These are phyloP conservation scores for Ailanthus altissimus DNA, from an alignment of 345 rosid species.

Conservation along the genomic window DNA sequence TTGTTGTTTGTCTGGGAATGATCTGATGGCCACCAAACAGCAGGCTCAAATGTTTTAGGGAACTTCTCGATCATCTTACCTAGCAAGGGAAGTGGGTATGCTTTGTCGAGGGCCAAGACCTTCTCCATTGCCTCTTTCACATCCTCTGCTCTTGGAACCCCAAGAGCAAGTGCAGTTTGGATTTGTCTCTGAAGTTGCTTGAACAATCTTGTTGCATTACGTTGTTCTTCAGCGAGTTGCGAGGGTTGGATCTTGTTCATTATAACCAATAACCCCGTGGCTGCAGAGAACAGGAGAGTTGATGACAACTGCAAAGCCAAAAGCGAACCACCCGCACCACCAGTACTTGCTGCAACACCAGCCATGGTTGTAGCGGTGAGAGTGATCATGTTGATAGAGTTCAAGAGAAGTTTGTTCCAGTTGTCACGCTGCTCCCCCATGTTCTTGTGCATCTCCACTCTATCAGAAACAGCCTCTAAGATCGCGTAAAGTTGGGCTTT, in stretches of 20 bases:
- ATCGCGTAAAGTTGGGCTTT: constrained; percentile 46
- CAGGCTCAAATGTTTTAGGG: constrained; percentile 27
- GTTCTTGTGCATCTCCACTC: constrained; percentile 76
- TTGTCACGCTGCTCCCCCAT: constrained; percentile 60
- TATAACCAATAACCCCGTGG: constrained; percentile 44
- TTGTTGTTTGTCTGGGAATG: not conserved
- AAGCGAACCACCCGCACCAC: constrained; percentile 27
- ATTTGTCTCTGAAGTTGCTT: constrained; percentile 38
- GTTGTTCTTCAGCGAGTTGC: constrained; percentile 57
- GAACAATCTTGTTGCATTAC: constrained; percentile 46
- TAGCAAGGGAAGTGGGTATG: constrained; percentile 34
- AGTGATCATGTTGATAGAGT: constrained; percentile 68
- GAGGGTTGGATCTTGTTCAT: constrained; percentile 42
- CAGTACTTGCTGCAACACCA: constrained; percentile 42
- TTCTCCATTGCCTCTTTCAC: constrained; percentile 20
- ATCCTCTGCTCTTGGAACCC: constrained; percentile 16
- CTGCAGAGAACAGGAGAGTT: constrained; percentile 40
- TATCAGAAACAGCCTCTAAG: constrained; percentile 58
- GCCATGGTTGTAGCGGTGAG: constrained; percentile 61
- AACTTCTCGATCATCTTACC: constrained; percentile 36
- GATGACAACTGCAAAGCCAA: constrained; percentile 50
- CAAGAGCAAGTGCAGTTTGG: constrained; percentile 18
- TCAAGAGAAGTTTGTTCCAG: constrained; percentile 68
- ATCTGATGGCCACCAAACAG: constrained; percentile 32
- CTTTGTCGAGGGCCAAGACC: constrained; percentile 32